Conservation (phyloP, 768 basidiomycete genomes). For the Collybiopsis confluens region DNA sequence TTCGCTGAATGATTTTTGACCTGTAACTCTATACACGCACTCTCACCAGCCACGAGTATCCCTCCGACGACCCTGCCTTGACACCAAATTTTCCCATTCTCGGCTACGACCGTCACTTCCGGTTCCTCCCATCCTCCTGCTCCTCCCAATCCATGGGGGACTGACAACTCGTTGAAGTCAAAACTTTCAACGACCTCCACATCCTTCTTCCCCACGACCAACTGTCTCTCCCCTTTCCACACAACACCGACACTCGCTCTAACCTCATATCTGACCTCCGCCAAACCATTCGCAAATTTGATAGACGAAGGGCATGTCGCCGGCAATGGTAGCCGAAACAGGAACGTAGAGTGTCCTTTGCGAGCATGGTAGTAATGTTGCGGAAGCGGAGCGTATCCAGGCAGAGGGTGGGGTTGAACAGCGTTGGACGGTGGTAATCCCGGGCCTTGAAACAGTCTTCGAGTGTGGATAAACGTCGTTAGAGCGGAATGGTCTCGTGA, state of each 20-base stretch:
- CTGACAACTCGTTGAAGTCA: conserved; percentile 13
- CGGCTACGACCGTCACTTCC: conserved; percentile 64
- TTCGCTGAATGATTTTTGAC: conserved; percentile 80
- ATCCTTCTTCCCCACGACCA: conserved; percentile 59
- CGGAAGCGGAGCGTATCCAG: conserved; percentile 59
- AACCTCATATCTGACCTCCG: conserved; percentile 68
- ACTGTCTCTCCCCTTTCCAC: conserved; percentile 70
- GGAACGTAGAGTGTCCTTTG: conserved; percentile 73
- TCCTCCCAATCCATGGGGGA: conserved; percentile 16
- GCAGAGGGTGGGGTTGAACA: conserved; percentile 57
- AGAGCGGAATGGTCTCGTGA: conserved; percentile 80
- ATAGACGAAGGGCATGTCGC: conserved; percentile 65
- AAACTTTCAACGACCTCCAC: conserved; percentile 65
- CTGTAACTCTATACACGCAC: conserved; percentile 68
- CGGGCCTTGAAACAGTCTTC: conserved; percentile 75
- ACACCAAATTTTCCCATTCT: conserved; percentile 77
- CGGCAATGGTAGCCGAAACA: conserved; percentile 75
- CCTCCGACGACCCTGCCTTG: conserved; percentile 64
- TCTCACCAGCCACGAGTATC: conserved; percentile 62
- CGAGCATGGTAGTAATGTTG: conserved; percentile 66
- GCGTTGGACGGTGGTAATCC: conserved; percentile 82
- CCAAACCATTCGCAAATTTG: conserved; percentile 65
- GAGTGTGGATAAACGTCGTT: conserved; percentile 67
- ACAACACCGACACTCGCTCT: conserved; percentile 66
- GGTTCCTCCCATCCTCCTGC: conserved; percentile 37